A percentile compares a stretch with the other conserved stretches of the same genome.
Evolutionary conservation across 2,329 filamentous ascomycete genomes (phyloP).

Genomic region (Stagonosporopsis tanaceti): DNA sequence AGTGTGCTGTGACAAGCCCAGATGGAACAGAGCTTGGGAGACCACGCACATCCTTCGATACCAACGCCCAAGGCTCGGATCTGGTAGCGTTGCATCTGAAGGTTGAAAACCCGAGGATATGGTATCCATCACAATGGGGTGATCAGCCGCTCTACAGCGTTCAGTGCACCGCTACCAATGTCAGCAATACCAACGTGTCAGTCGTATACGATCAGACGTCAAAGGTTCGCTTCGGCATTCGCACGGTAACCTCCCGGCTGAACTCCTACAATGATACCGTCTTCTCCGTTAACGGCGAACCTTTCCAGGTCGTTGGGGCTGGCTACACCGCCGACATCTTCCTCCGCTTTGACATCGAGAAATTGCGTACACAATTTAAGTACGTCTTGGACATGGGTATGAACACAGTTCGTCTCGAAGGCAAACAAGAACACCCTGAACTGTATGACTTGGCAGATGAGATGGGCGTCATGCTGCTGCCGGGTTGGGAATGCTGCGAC

Average conservation of each 20-base stretch:
- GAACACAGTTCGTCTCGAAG: constrained; percentile 70
- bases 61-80: constrained; percentile 37
- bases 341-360: constrained; percentile 62
- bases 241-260: constrained; percentile 61
- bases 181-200: constrained; percentile 23
- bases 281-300: constrained; percentile 64
- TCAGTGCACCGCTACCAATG: constrained; percentile 30
- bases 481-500: constrained; percentile 73
- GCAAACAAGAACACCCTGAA: constrained; percentile 69
- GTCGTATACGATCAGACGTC: constrained; percentile 47
- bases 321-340: constrained; percentile 70
- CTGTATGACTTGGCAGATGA: constrained; percentile 67
- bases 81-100: constrained; percentile 51
- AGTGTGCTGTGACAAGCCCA: constrained; percentile 19
- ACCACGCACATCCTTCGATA: constrained; percentile 13
- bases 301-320: constrained; percentile 68
- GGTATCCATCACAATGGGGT: constrained; percentile 71
- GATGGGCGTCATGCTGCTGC: constrained; percentile 67
- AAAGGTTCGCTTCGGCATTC: constrained; percentile 60
- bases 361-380: constrained; percentile 59
- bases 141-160: constrained; percentile 61
- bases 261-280: constrained; percentile 63
- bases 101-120: constrained; percentile 59
- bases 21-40: constrained; percentile 21
- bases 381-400: constrained; percentile 68